Conservation (phyloP, 2,329 filamentous ascomycete species). For the Cladosporium halotolerans region DNA sequence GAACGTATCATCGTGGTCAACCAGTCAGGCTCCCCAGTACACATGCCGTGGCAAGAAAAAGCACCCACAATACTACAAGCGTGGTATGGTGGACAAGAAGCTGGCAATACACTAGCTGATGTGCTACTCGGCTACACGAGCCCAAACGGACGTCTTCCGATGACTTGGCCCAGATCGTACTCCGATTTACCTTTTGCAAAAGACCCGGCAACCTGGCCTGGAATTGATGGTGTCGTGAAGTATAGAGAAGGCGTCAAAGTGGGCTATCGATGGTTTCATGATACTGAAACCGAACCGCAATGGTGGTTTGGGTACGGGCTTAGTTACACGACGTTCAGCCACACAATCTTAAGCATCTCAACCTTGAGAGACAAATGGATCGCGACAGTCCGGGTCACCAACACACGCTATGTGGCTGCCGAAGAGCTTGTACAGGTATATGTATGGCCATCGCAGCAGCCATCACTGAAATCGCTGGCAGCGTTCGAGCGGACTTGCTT, state of each 20-base stretch:
- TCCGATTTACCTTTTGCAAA: not conserved
- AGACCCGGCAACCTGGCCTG: not conserved
- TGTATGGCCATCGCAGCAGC: not conserved
- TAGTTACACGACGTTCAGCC: not conserved
- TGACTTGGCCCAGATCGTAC: not conserved
- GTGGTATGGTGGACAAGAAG: constrained; percentile 58
- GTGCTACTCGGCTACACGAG: constrained; percentile 44
- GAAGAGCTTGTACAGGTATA: not conserved
- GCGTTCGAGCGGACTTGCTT: not conserved
- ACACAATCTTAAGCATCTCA: not conserved
- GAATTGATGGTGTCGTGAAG: not conserved
- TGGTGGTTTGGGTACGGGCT: not conserved
- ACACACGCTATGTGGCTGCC: no score
- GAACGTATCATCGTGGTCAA: constrained; percentile 44
- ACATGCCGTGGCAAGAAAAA: constrained; percentile 62
- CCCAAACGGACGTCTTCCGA: not conserved
- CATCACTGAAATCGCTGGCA: not conserved
- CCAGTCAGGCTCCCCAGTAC: constrained; percentile 68
- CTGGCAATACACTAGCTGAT: constrained; percentile 72
- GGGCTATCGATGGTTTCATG: not conserved
- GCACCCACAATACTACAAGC: constrained; percentile 59
- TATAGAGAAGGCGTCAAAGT: not conserved
- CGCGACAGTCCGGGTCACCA: not conserved
- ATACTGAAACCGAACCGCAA: not conserved
- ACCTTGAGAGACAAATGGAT: not conserved